Conservation (phyloP, 352 stramenopile species). For the Globisporangium cylindrosporum region DNA sequence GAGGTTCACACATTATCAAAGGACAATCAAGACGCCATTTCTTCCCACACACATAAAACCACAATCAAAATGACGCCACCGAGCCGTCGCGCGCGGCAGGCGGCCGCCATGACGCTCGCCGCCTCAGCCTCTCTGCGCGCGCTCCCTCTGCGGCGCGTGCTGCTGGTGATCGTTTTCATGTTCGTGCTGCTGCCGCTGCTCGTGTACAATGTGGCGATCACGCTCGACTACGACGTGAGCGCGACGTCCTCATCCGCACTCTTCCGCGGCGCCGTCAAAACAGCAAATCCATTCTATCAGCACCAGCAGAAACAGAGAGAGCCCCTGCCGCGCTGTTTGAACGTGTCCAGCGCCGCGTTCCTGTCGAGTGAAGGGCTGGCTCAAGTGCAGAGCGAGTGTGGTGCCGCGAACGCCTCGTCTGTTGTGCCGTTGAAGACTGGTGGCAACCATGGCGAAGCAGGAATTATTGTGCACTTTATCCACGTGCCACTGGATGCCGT, state of each 20-base stretch:
- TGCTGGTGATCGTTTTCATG: constrained; percentile 24
- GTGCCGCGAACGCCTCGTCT: not conserved
- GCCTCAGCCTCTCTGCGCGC: constrained; percentile 11
- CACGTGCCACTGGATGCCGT: constrained; percentile 29
- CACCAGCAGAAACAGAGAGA: not conserved
- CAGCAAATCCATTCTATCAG: not conserved
- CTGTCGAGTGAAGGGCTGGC: constrained; percentile 5
- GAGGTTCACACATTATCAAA: not conserved
- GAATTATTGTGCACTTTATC: constrained; percentile 31
- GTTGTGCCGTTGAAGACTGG: not conserved
- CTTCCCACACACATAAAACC: not conserved
- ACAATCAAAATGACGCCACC: constrained; percentile 4
- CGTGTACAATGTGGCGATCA: constrained; percentile 29
- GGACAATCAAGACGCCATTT: not conserved
- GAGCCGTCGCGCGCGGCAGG: not conserved
- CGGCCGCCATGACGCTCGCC: constrained; percentile 7
- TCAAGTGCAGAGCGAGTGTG: not conserved
- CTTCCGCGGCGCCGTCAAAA: not conserved
- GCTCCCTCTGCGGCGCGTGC: constrained; percentile 20
- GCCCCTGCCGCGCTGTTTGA: constrained; percentile 22
- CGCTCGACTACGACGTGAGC: constrained; percentile 25
- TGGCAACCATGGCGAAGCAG: not conserved
- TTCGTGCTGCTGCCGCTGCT: constrained; percentile 32
- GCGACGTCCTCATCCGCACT: constrained; percentile 1
- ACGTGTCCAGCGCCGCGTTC: constrained; percentile 21